Evolutionary conservation across 2,329 filamentous ascomycete genomes (phyloP).

Genomic region (Blastomyces parvus): DNA sequence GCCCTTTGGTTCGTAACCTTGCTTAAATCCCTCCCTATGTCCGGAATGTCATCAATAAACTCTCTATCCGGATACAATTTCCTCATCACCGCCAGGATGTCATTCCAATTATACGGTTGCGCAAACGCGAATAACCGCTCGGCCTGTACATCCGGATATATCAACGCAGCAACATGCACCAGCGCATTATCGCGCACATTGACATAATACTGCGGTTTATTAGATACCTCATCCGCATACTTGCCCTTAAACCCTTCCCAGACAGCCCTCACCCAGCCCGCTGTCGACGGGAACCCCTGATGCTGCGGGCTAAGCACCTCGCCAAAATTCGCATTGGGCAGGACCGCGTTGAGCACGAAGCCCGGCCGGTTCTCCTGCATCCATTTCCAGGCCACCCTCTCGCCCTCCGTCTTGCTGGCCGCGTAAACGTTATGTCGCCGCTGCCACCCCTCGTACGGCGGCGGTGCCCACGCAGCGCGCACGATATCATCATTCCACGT

Average conservation of each 20-base stretch:
- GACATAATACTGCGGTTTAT: conserved; percentile 35
- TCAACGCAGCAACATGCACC: conserved; percentile 45
- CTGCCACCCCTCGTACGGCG: conserved; percentile 21
- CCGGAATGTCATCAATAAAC: conserved; percentile 24
- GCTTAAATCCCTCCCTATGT: conserved; percentile 19
- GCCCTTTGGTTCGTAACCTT: conserved; percentile 20
- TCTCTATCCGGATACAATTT: conserved; percentile 32
- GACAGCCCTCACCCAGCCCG: conserved; percentile 17
- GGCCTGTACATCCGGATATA: conserved; percentile 37
- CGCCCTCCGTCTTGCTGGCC: conserved; percentile 40
- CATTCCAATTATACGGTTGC: conserved; percentile 39
- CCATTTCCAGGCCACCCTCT: conserved; percentile 41
- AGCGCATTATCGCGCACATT: conserved; percentile 43
- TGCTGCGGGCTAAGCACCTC: conserved; percentile 27
- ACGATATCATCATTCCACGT: conserved; percentile 33
- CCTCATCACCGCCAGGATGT: conserved; percentile 30
- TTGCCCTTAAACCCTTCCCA: conserved; percentile 17
- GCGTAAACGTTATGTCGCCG: conserved; percentile 31
- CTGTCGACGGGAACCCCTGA: conserved; percentile 17
- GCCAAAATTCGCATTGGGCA: conserved; percentile 31
- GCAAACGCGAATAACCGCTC: conserved; percentile 49
- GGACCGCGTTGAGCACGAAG: conserved; percentile 37
- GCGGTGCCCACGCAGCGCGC: conserved; percentile 26
- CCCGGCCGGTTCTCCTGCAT: conserved; percentile 34
- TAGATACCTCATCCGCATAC: not conserved